Evolutionary conservation across 257 asterid genomes (phyloP).

Genomic region (Pogostemon cablin): DNA sequence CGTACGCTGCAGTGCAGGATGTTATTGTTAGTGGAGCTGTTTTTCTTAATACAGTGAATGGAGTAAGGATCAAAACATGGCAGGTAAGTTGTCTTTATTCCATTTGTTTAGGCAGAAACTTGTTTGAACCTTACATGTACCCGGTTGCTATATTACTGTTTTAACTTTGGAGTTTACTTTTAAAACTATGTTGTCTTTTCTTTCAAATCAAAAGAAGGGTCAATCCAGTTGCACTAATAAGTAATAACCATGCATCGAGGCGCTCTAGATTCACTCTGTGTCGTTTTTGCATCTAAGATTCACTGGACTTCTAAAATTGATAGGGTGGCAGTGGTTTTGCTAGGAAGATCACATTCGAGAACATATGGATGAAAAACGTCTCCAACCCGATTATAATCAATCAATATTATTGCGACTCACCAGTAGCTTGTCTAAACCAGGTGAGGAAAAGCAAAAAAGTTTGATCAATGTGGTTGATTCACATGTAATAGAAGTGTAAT

Average conservation of each 20-base stretch:
- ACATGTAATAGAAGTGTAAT: too few species aligned
- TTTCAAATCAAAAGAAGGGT: too few species aligned
- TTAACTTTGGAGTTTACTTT: too few species aligned
- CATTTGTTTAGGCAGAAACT: not conserved
- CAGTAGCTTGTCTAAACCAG: slow-evolving; percentile 65
- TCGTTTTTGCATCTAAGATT: too few species aligned
- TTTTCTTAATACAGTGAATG: slow-evolving; percentile 62
- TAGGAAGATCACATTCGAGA: slow-evolving; percentile 59
- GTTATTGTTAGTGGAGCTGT: slow-evolving; percentile 57
- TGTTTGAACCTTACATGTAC: too few species aligned
- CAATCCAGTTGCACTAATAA: too few species aligned
- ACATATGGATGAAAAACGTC: slow-evolving; percentile 75
- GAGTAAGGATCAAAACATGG: slow-evolving; percentile 92
- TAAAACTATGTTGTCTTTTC: too few species aligned
- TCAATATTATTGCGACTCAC: slow-evolving; percentile 85
- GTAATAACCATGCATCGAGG: too few species aligned
- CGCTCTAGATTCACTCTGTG: too few species aligned
- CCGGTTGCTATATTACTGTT: too few species aligned
- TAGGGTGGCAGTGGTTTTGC: slow-evolving; percentile 92
- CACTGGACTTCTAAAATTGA: not conserved
- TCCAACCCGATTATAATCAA: slow-evolving; percentile 83
- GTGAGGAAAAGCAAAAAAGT: slow-evolving; percentile 30
- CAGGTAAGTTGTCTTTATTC: slow-evolving; percentile 52
- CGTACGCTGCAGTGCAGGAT: slow-evolving; percentile 55
- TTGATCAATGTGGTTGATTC: too few species aligned